A percentile compares a stretch with the other conserved stretches of the same genome.
Evolutionary conservation across 345 rosid genomes (phyloP).

Genomic region (Garcia nutans): DNA sequence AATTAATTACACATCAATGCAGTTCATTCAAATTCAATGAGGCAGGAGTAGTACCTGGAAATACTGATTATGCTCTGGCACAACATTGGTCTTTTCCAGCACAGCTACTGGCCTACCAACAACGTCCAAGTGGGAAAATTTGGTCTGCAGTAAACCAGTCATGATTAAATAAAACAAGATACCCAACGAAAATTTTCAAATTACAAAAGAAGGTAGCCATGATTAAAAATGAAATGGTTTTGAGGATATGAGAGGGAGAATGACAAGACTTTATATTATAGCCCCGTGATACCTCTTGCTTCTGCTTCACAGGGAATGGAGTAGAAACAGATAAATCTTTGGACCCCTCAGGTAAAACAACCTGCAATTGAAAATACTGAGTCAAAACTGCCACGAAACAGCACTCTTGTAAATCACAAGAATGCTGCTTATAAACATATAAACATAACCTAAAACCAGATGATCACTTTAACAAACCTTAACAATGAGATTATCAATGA

Average conservation of each 20-base stretch:
- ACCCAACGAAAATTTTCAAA: background rate
- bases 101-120: constrained; percentile 84
- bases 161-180: constrained; percentile 8
- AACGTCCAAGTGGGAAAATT: constrained; percentile 85
- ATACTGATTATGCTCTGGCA: constrained; percentile 86
- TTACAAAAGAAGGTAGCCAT: background rate
- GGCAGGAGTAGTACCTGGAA: constrained; percentile 71
- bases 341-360: constrained; percentile 93
- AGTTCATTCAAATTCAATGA: background rate
- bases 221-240: background rate
- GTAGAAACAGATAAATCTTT: constrained; percentile 58
- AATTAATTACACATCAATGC: background rate
- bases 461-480: constrained; percentile 36
- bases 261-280: background rate
- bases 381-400: constrained; percentile 19
- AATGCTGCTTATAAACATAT: background rate
- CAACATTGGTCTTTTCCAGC: constrained; percentile 71
- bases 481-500: constrained; percentile 67
- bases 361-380: constrained; percentile 42
- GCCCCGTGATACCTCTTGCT: constrained; percentile 62
- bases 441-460: background rate
- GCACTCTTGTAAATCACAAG: background rate
- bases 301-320: constrained; percentile 71
- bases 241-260: background rate
- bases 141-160: constrained; percentile 47